Percentiles rank a stretch among this genome's conserved stretches.
Evolutionary conservation across 306 rosid genomes (phyloP).

Genomic region (Castanea sativa): DNA sequence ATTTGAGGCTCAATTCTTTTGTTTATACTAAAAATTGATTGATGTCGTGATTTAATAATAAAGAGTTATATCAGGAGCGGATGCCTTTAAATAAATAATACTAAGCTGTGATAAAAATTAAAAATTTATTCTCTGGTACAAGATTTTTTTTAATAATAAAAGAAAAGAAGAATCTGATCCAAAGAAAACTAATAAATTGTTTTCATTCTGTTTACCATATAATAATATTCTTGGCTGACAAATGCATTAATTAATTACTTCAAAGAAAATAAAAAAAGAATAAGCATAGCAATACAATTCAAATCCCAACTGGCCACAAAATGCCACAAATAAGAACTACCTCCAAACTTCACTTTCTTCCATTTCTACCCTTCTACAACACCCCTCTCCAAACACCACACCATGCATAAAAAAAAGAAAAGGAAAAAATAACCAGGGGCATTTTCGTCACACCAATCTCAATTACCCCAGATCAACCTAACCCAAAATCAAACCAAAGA

Average conservation of each 20-base stretch:
- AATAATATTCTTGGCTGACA: no score
- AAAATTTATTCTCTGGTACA: no score
- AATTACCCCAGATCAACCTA: no score
- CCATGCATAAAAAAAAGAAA: neutral
- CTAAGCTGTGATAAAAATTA: no score
- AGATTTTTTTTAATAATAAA: no score
- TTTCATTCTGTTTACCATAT: no score
- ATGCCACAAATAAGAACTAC: neutral
- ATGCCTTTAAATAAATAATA: accelerated
- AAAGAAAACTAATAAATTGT: no score
- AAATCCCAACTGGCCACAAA: neutral
- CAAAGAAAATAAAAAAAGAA: no score
- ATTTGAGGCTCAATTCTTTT: accelerated
- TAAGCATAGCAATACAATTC: no score
- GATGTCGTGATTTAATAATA: accelerated
- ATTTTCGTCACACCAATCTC: neutral
- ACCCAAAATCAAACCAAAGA: neutral
- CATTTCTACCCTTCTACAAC: neutral
- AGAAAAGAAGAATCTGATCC: no score
- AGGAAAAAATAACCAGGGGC: neutral
- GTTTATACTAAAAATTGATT: accelerated
- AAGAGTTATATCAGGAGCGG: accelerated
- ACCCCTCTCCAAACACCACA: neutral
- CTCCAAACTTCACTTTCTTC: neutral
- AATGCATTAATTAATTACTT: no score